These are phyloP conservation scores for Colletotrichum tamarilloi DNA, from an alignment of 2,329 filamentous ascomycete genomes.

Conservation along the genomic window DNA sequence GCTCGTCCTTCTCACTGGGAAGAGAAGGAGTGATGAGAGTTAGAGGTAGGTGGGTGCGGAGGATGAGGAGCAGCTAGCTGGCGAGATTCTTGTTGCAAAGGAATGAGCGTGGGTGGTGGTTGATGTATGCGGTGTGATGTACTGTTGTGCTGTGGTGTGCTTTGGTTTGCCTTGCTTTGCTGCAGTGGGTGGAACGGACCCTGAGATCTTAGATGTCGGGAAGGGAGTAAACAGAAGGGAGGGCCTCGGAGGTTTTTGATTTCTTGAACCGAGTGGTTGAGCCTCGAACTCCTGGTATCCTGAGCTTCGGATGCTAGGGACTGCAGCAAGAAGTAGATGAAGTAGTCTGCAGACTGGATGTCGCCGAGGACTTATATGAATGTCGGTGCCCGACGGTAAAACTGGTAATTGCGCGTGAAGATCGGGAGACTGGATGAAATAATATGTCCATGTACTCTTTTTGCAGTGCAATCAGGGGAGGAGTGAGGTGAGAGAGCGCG, in stretches of 20 bases:
- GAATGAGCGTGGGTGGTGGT: neutral
- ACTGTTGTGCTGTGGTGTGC: neutral
- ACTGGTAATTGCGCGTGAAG: constrained; percentile 31
- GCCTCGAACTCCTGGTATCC: constrained; percentile 24
- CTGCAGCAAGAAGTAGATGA: neutral
- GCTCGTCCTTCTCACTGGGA: neutral
- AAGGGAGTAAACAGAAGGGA: constrained; percentile 6
- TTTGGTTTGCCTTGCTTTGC: too few relatives aligned
- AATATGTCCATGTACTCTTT: constrained; percentile 4
- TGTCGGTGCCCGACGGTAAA: constrained; percentile 33
- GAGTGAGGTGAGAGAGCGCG: neutral
- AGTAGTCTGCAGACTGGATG: neutral
- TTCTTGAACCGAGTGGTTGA: constrained; percentile 30
- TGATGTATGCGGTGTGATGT: constrained; percentile 1
- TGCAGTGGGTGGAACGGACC: neutral
- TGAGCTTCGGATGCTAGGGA: constrained; percentile 29
- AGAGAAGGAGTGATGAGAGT: neutral
- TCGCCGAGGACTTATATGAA: constrained; percentile 31
- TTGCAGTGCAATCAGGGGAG: neutral
- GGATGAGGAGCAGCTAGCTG: neutral
- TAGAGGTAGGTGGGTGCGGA: neutral
- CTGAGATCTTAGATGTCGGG: constrained; percentile 6
- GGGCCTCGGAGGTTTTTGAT: constrained; percentile 34
- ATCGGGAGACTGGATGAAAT: constrained; percentile 33
- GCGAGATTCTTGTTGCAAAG: neutral